These are phyloP conservation scores for Xylaria arbuscula DNA, from an alignment of 2,329 filamentous ascomycete species.

Conservation along the genomic window DNA sequence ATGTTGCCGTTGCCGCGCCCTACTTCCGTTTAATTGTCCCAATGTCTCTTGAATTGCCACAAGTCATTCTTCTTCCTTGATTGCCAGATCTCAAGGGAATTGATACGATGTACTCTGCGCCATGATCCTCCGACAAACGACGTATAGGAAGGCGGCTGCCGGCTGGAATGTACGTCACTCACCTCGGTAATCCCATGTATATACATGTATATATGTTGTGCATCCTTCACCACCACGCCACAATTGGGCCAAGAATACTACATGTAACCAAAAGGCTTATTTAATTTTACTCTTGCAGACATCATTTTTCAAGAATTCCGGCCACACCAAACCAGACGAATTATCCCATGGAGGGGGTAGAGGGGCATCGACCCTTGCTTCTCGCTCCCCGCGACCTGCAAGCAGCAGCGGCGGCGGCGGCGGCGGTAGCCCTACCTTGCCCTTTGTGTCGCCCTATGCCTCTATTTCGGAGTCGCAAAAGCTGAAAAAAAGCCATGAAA, in stretches of 20 bases:
- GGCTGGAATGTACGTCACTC: conserved; percentile 51
- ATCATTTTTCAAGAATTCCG: conserved; percentile 43
- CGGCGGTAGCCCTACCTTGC: conserved; percentile 42
- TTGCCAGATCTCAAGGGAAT: conserved; percentile 1
- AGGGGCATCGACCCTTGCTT: conserved; percentile 36
- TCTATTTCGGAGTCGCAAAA: conserved; percentile 59
- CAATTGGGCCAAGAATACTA: conserved; percentile 24
- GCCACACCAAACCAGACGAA: conserved; percentile 38
- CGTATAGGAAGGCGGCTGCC: conserved; percentile 55
- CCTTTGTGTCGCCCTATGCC: conserved; percentile 51
- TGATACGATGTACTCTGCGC: conserved; percentile 43
- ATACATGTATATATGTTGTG: conserved; percentile 6
- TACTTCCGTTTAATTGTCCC: neutral
- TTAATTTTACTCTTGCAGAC: conserved; percentile 41
- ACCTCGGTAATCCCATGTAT: conserved; percentile 20
- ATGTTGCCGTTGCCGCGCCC: neutral
- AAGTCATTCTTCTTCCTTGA: conserved; percentile 5
- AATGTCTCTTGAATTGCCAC: conserved; percentile 12
- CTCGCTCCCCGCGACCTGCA: conserved; percentile 43
- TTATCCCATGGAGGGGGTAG: conserved; percentile 39
- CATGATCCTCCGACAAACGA: conserved; percentile 56
- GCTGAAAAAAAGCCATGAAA: conserved; percentile 60
- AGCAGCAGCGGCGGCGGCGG: conserved; percentile 43
- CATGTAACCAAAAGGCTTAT: conserved; percentile 15
- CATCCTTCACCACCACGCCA: conserved; percentile 21